Evolutionary conservation across 192 early-diverging fungal genomes (phyloP), one percentile per base, ranked within the genome.

Genomic region (Linnemannia zychae): DNA sequence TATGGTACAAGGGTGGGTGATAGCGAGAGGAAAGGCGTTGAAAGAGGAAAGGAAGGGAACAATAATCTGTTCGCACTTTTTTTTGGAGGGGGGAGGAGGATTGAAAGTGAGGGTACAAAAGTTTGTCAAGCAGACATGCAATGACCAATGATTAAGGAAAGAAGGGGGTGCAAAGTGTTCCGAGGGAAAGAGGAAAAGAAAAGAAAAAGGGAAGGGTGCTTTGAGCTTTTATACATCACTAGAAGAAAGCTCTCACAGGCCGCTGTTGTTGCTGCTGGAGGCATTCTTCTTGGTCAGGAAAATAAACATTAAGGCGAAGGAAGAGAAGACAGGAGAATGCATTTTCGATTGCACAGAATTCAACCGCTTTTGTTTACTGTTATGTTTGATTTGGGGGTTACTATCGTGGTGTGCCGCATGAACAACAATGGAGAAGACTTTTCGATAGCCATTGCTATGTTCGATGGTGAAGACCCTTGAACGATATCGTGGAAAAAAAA

Each of bases 341-440:
- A 11, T 24, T 16, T 38, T 44, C 22, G 75, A 76, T 76, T 76
- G 75, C 75, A 76, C 65, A 76, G 75, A 76, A 76, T 76, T 76
- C 75, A 67, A 20, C 75, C 75, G 75, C 24, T 16, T 28, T 46
- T 46, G 40, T 38, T 71, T 67, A 60, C n/a, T 31, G 28, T 31
- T 57, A 24, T 7, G n/a, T 20, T 0, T 63, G 28, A 0, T 15
- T 28, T 60, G 53, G n/a, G n/a, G 24, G 4, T 57, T 22, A 22
- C n/a, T 28, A 24, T 60, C 24, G 28, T 33, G n/a, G n/a, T 13
- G 57, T 24, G 48, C 48, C 2, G 57, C n/a, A 31, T 31, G 24
- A 31, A 63, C 18, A 13, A 3, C 40, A 44, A 44, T 31, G 3
- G 28, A 15, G 31, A 28, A 63, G 12, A 31, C 11, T 3, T 13